Conservation (phyloP, 2,329 filamentous ascomycete species). For the Chaetomiaceae sp. region DNA sequence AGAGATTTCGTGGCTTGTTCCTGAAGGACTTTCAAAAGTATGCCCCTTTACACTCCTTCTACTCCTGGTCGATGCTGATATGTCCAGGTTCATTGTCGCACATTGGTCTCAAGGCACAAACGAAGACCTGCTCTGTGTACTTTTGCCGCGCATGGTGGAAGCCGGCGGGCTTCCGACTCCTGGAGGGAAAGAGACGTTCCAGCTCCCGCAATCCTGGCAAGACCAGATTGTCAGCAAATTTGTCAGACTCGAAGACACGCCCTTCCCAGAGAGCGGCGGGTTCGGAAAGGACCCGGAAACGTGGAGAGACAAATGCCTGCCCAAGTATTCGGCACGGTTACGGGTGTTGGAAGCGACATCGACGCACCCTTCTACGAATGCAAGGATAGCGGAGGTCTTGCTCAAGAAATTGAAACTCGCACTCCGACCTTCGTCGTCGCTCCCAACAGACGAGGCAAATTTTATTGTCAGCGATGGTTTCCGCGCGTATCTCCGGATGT, state of each 20-base stretch:
- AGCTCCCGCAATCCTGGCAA: conserved; percentile 65
- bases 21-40: conserved; percentile 77
- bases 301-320: conserved; percentile 60
- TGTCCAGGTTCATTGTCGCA: conserved; percentile 62
- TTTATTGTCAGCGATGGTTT: conserved; percentile 75
- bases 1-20: conserved; percentile 74
- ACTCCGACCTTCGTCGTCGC: conserved; percentile 54
- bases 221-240: conserved; percentile 68
- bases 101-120: conserved; percentile 66
- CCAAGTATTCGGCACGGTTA: conserved; percentile 64
- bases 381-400: conserved; percentile 61
- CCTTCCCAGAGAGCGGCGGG: conserved; percentile 60
- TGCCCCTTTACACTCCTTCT: conserved; percentile 19
- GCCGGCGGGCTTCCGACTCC: conserved; percentile 50
- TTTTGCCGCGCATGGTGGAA: conserved; percentile 62
- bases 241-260: conserved; percentile 57
- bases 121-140: conserved; percentile 64
- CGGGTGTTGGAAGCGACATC: conserved; percentile 57
- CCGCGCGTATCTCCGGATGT: conserved; percentile 65
- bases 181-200: conserved; percentile 50
- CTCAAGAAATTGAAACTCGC: conserved; percentile 63
- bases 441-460: conserved; percentile 59
- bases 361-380: conserved; percentile 62
- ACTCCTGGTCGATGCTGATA: conserved; percentile 15
- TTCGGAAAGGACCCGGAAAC: conserved; percentile 59